Evolutionary conservation across 306 rosid species (phyloP), one percentile per base, ranked within the genome.

Genomic region (Quercus suber): DNA sequence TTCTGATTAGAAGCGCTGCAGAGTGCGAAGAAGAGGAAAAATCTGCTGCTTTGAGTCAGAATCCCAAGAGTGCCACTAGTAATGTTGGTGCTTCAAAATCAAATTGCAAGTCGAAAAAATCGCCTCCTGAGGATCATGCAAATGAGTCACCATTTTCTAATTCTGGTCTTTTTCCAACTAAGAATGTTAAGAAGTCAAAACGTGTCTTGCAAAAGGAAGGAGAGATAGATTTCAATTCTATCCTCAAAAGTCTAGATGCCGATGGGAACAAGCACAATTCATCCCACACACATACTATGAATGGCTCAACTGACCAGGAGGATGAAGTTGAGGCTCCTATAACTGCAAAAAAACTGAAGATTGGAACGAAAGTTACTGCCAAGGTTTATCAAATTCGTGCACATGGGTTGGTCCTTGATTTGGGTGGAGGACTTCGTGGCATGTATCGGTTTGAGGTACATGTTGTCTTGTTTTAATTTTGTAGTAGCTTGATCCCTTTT

Each of bases 1-100:
- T 95, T 86, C 84, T 95, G 80, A 86, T 95, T 86, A 92, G 97
- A 35, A 91, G 95, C 85, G 94, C 90, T 75, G 92, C 72, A 31
- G 97, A 95, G 76, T 95, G 99, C 76, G 99, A 94, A 1, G 88
- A 89, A 87, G 90, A 79, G 84, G 99, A 92, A 84, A 89, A 84
- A 80, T 85, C 94, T 74, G 60, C 84, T 85, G 84, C 75, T 75
- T 82, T 20, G 72, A 79, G 79, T 76, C 71, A 55, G 67, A 76
- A 89, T 67, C 73, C 90, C 59, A 80, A 87, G 79, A 56, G 56
- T 45, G 65, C 87, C 35, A 52, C 65, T 3, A 65, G 55, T 71
- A 5, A 33, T 7, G 72, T 59, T 63, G 72, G 87, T 37, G 78
- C 51, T 76, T 71, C 68, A 15, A 76, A 82, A 87, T 71, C 76